Evolutionary conservation across 345 rosid genomes (phyloP), one percentile per base, ranked within the genome.

Genomic region (Populus nigra): DNA sequence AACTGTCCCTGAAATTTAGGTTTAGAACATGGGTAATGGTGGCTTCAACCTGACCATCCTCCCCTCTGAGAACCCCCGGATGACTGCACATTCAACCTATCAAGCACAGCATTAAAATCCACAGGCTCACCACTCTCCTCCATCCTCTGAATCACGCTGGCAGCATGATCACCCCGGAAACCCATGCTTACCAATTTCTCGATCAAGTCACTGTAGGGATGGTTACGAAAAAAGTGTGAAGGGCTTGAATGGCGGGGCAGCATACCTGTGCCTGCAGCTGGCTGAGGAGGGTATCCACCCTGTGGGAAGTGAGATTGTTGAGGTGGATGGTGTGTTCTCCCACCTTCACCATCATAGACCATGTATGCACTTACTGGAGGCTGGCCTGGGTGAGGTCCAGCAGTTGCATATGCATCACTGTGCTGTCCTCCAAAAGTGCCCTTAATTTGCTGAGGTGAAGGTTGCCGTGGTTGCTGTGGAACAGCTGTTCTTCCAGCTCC

Each of bases 111-210:
- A 76, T 94, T 94, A 57, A 90, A 94, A 82, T 96, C 98, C 76
- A 96, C 91, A 3, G 93, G 85, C 87, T 90, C 98, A 3, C 98
- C 98, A 23, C 86, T 91, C 76, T 96, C 98, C 79, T 94, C 98
- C 97, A 94, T 90, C 88, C 96, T 73, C 81, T 96, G 98, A 73
- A 96, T 96, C 83, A 92, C 97, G 5, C 81, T 80, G 8, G 81
- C 86, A 36, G 86, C 93, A 79, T 82, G 91, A 73, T 96, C 99
- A 13, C 88, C 93, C 83, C 99, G 88, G 86, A 88, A 94, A 57
- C 98, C 99, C 99, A 96, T 96, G 88, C 82, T 88, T 79, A 85
- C 86, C 81, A 94, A 77, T 84, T 94, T 96, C 79, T 96, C 99
- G 18, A 94, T 87, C 88, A 96, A 74, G 50, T 96, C 98, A 8